These are phyloP conservation scores for Calonectria crousiana DNA, from an alignment of 2,329 filamentous ascomycete genomes.

Conservation along the genomic window DNA sequence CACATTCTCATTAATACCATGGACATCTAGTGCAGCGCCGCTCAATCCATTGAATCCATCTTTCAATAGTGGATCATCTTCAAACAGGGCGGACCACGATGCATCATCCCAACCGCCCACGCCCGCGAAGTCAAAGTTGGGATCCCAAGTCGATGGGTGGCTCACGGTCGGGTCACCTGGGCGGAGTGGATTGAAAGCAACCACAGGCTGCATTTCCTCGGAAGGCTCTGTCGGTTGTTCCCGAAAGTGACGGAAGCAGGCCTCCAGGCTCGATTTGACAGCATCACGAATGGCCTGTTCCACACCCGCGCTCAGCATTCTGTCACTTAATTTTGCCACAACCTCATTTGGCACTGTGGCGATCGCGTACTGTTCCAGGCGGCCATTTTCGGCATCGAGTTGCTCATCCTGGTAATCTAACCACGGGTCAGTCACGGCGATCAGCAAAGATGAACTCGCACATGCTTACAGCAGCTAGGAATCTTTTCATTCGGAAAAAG, in stretches of 20 bases:
- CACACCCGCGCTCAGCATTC: neutral
- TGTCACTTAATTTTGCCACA: neutral
- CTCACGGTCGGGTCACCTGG: neutral
- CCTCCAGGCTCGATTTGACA: neutral
- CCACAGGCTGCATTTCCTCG: neutral
- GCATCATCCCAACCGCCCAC: neutral
- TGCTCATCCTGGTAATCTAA: neutral
- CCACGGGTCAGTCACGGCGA: neutral
- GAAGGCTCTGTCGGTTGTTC: neutral
- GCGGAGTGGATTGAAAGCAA: neutral
- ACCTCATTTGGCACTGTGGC: neutral
- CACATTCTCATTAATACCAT: neutral
- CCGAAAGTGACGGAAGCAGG: neutral
- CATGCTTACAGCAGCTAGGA: neutral
- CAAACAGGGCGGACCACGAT: no score
- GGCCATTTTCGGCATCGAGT: neutral
- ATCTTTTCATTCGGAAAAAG: neutral
- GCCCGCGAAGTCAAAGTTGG: neutral
- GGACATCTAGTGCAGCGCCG: neutral
- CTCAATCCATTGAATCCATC: no score
- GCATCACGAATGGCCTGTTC: neutral
- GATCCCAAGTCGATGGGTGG: neutral
- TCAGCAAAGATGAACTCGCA: neutral
- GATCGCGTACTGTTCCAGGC: neutral
- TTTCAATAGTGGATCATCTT: neutral